A percentile compares a stretch with the other conserved stretches of the same genome.
Conservation (phyloP, 2,329 filamentous ascomycete genomes). For the Alternaria hordeiaustralica region DNA sequence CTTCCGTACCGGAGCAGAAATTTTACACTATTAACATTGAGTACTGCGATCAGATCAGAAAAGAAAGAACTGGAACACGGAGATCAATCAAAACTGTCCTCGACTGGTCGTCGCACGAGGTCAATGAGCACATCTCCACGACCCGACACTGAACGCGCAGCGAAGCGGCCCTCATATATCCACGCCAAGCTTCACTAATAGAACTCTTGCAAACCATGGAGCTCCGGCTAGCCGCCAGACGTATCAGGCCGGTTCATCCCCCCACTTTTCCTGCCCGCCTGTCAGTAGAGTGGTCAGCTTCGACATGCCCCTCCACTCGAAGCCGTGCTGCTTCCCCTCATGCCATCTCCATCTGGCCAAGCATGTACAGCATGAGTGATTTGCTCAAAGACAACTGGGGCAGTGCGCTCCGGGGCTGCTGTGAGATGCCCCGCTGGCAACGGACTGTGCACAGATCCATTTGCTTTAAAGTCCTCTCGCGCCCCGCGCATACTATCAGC, state of each 20-base stretch:
- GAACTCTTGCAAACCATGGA: constrained; percentile 21
- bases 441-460: constrained; percentile 11
- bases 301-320: constrained; percentile 12
- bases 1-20: not conserved
- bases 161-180: constrained; percentile 18
- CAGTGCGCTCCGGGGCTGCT: constrained; percentile 1
- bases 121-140: not conserved
- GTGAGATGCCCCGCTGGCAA: constrained; percentile 18
- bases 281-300: constrained; percentile 17
- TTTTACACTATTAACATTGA: not conserved
- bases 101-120: not conserved
- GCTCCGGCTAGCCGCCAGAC: constrained; percentile 30
- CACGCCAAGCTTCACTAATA: constrained; percentile 34
- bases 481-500: constrained; percentile 10
- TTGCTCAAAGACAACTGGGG: constrained; percentile 14
- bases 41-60: not conserved
- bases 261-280: constrained; percentile 35
- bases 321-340: constrained; percentile 13
- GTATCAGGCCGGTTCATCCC: constrained; percentile 24
- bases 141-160: constrained; percentile 5
- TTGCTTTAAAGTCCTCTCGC: constrained; percentile 29
- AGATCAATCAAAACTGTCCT: not conserved
- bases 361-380: constrained; percentile 20
- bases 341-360: constrained; percentile 22
- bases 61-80: not conserved